A percentile compares a stretch with the other conserved stretches of the same genome.
These are phyloP conservation scores for Parathielavia appendiculata DNA, from an alignment of 495 filamentous ascomycete species.

Conservation along the genomic window DNA sequence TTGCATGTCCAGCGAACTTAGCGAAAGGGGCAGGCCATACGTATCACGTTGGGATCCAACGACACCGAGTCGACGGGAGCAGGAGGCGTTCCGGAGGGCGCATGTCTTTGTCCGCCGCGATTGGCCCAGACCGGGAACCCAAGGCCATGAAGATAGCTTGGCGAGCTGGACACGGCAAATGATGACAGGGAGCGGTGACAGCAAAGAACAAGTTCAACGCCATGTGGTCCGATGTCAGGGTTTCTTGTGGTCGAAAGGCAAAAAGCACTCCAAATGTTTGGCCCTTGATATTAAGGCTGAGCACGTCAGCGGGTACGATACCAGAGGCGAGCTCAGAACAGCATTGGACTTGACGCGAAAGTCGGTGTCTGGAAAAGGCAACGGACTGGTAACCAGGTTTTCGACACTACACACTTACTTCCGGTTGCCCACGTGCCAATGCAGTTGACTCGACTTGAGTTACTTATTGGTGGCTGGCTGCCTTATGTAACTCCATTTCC, in stretches of 20 bases:
- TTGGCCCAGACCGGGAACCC: not conserved
- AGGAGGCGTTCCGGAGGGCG: slow-evolving; percentile 2
- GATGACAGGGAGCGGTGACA: slow-evolving; percentile 9
- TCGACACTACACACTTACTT: too few relatives aligned
- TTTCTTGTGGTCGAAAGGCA: not conserved
- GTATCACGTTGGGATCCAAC: slow-evolving; percentile 18
- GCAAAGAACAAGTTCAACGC: not conserved
- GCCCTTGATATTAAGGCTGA: not conserved
- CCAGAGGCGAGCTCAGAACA: not conserved
- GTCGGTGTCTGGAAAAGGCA: slow-evolving; percentile 11
- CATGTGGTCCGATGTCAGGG: slow-evolving; percentile 4
- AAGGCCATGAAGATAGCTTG: slow-evolving; percentile 6
- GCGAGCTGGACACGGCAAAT: slow-evolving; percentile 10
- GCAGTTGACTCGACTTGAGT: too few relatives aligned
- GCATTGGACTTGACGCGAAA: not conserved
- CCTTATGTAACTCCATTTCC: too few relatives aligned
- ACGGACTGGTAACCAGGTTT: not conserved
- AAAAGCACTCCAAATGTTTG: not conserved
- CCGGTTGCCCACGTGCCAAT: too few relatives aligned
- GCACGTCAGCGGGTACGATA: not conserved
- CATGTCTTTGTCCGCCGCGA: not conserved
- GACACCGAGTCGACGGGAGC: slow-evolving; percentile 14
- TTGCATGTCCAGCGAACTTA: slow-evolving; percentile 1
- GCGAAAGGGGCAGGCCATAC: slow-evolving; percentile 19
- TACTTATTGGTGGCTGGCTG: too few relatives aligned